Evolutionary conservation across 1,284 basidiomycete species (phyloP).

Genomic region (Sparassis latifolia): DNA sequence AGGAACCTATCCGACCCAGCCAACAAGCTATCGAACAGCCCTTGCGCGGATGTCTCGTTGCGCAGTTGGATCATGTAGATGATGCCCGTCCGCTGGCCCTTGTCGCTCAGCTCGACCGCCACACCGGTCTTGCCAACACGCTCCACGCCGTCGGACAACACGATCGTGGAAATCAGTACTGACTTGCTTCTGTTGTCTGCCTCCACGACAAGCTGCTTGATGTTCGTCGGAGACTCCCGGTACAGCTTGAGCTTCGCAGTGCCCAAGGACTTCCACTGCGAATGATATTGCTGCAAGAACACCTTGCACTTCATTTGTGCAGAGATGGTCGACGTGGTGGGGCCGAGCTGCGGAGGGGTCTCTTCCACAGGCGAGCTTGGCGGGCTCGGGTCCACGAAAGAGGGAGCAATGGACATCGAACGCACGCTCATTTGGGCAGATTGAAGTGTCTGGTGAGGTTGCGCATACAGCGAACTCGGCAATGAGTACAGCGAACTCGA

Average conservation of each 20-base stretch:
- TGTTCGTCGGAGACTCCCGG: constrained; percentile 73
- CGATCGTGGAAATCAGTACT: constrained; percentile 89
- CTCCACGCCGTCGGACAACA: constrained; percentile 94
- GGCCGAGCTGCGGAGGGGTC: constrained; percentile 46
- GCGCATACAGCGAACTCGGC: constrained; percentile 38
- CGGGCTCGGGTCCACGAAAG: constrained; percentile 67
- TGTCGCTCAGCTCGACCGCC: constrained; percentile 91
- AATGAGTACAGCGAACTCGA: constrained; percentile 23
- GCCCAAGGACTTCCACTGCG: constrained; percentile 96
- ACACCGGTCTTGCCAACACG: constrained; percentile 96
- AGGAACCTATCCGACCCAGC: constrained; percentile 65
- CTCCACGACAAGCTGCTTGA: constrained; percentile 96
- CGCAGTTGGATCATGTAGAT: constrained; percentile 96
- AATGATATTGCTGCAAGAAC: constrained; percentile 92
- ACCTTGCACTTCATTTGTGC: constrained; percentile 99
- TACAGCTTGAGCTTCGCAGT: constrained; percentile 86
- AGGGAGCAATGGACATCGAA: constrained; percentile 42
- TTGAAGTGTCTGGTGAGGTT: constrained; percentile 52
- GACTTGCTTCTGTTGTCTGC: constrained; percentile 75
- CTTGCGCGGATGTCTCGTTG: constrained; percentile 82
- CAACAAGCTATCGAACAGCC: constrained; percentile 83
- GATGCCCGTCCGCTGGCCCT: constrained; percentile 88
- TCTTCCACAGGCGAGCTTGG: constrained; percentile 71
- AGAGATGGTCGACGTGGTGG: constrained; percentile 68
- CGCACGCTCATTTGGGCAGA: constrained; percentile 51